Evolutionary conservation across 1,284 basidiomycete genomes (phyloP), one percentile per base, ranked within the genome.

Genomic region (Sporisorium exsertum): DNA sequence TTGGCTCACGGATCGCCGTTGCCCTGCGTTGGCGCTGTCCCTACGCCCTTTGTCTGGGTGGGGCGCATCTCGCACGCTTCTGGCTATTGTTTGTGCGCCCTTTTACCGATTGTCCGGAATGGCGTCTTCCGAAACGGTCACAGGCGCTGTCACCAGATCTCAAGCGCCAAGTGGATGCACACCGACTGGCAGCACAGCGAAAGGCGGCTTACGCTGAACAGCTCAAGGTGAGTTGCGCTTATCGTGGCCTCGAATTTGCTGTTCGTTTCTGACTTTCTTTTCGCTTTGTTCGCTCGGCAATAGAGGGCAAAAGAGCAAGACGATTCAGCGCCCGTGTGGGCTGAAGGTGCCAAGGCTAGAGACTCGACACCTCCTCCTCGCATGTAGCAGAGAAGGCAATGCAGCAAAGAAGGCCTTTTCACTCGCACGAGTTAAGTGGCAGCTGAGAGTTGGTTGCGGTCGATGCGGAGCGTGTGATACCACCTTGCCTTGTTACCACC

Each of bases 121-220:
- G 18, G 29, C 42, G 29, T 16, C 42, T 20, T 16, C 5, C n/a
- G 27, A 26, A 22, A 5, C 35, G 10, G 20, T 7, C 12, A 52
- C 52, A 78, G 76, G 57, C 61, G 9, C 58, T 82, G 2, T 78
- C 77, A n/a, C 81, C 81, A 6, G 79, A 79, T 18, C 74, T 82
- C 35, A 82, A 81, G 64, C 70, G 75, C 5, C 77, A 78, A 56
- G 81, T 82, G 4, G 81, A 82, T 47, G 51, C 61, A 15, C 75
- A 82, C 26, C 55, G 79, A 15, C 66, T 66, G 9, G 65, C 74
- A n/a, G 72, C 74, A 9, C 46, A 60, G 40, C 72, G 81, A 26
- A 81, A 81, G 46, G 72, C 75, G 20, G 81, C 81, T 2, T 77
- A 81, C 50, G 68, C 72, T 12, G 79, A 82, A 46, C 81, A 82